Base-by-base conservation (phyloP, 225 moss, liverwort and hornwort genomes). In the Polytrichum commune region DNA sequence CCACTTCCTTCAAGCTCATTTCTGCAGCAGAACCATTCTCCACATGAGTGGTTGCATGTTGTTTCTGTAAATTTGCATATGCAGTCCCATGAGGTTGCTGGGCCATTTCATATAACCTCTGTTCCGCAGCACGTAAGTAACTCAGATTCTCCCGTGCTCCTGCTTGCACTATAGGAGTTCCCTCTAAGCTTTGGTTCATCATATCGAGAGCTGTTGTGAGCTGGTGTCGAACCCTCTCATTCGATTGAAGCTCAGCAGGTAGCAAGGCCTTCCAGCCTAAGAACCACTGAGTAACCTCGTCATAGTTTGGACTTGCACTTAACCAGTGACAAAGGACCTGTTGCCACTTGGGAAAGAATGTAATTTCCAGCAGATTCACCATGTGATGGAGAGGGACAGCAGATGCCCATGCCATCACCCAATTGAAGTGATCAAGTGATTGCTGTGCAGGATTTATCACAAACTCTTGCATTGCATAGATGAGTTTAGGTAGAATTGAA, bases 361-460 rank as follows among this genome's bases (percentile, higher is more conserved):
- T 79, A 10, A 81, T 76, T 76, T 95, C 95, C 62, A 95, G 73
- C 30, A 93, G 85, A 55, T 88, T 88, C 30, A 88, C 85, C 93
- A 95, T 95, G 29, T 91, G 96, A 68, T 93, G 92, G 65, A 90
- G 75, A 28, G 96, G 96, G 77, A 92, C 78, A 55, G 93, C 96
- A 27, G 91, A 90, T 19, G 88, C 88, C 97, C 97, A 97, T 20
- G 91, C 84, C 92, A 94, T 94, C 8, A 90, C 94, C 94, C 97
- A 97, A 65, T 92, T 92, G 66, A 94, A 92, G 72, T 90, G 90
- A 62, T 97, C 89, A 65, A 92, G 55, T 27, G 79, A 76, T 73
- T 97, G 94, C 66, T 92, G 89, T 53, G 97, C 97, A 53, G 97
- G 97, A 63, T 98, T 98, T 8, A 98, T 83, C 9, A 92, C 92